These are phyloP conservation scores for Wickerhamiella azymoides DNA, from an alignment of 805 yeast genomes.

Conservation along the genomic window DNA sequence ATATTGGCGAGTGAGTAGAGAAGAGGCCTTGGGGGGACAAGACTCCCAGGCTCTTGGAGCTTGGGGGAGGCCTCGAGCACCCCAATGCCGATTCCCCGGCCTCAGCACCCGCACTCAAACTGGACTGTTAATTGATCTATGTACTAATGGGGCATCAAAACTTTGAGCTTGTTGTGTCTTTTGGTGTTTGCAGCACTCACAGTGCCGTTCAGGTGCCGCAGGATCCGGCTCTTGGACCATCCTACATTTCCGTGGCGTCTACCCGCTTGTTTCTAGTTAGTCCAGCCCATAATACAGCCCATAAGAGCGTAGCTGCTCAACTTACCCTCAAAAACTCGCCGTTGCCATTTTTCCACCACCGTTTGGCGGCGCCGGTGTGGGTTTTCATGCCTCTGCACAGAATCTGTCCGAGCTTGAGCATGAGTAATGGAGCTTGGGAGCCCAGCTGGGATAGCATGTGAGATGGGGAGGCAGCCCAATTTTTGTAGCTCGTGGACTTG, in stretches of 20 bases:
- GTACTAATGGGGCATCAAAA: slow-evolving; percentile 15
- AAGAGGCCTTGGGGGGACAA: too few species aligned
- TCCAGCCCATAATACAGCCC: background rate
- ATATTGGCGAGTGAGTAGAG: too few species aligned
- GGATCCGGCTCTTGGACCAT: slow-evolving; percentile 46
- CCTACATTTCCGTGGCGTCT: slow-evolving; percentile 90
- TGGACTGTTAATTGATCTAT: slow-evolving; percentile 1
- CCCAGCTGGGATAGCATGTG: too few species aligned
- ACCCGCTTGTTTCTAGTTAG: slow-evolving; percentile 50
- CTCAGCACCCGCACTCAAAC: too few species aligned
- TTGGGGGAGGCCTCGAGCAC: too few species aligned
- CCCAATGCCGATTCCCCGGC: too few species aligned
- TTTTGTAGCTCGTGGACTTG: too few species aligned
- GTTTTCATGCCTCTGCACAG: slow-evolving; percentile 35
- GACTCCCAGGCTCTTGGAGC: too few species aligned
- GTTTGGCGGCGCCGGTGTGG: slow-evolving; percentile 73
- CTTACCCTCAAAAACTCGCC: slow-evolving; percentile 43
- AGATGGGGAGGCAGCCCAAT: too few species aligned
- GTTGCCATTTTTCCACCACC: slow-evolving; percentile 59
- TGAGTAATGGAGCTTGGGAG: background rate
- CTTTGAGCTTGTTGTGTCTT: slow-evolving; percentile 17
- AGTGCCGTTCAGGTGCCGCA: slow-evolving; percentile 46
- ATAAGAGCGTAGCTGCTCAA: background rate
- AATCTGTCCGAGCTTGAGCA: background rate
- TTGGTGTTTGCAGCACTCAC: slow-evolving; percentile 34